Evolutionary conservation across 306 rosid species (phyloP), one percentile per base, ranked within the genome.

Genomic region (Ormosia emarginata): DNA sequence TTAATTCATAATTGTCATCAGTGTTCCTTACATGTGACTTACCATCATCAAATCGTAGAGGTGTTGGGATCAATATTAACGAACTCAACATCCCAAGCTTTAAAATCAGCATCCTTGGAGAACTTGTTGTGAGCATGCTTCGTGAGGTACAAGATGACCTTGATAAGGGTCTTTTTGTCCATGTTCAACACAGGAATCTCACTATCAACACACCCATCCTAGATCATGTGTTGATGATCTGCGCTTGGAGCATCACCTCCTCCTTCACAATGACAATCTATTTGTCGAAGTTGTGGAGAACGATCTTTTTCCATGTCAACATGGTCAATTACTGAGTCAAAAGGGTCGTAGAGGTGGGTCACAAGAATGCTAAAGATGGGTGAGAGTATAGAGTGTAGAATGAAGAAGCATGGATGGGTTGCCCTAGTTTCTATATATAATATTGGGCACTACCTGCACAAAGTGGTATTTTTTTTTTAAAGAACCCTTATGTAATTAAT

Each of bases 21-120:
- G 24, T 24, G 24, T 24, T 24, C 24, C 24, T 24, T 24, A 24
- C 24, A 24, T 9, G 4, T 9, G 52, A 46, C 52, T 46, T 2
- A 83, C 92, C 65, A 73, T 36, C 17, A 85, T 77, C 44, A 87
- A 76, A 18, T 87, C 79, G 17, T 64, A 74, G 32, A 85, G 3
- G 70, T 55, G 53, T 8, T 13, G 18, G 17, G 24, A 0, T 69
- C 86, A 5, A 78, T 66, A n/a, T 74, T 70, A 4, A 78, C 36
- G 11, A 79, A 89, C 0, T 77, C 80, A 0, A 43, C 40, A 36
- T 89, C 87, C 84, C 84, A 89, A 1, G 30, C 0, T 47, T 79
- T 55, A 43, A 82, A 79, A 56, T 3, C 30, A 7, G n/a, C n/a
- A n/a, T 58, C 18, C 43, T 62, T 9, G 0, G 17, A 32, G 24